Conservation (phyloP, 148 eudicot genomes). For the Vaccinium macrocarpon region DNA sequence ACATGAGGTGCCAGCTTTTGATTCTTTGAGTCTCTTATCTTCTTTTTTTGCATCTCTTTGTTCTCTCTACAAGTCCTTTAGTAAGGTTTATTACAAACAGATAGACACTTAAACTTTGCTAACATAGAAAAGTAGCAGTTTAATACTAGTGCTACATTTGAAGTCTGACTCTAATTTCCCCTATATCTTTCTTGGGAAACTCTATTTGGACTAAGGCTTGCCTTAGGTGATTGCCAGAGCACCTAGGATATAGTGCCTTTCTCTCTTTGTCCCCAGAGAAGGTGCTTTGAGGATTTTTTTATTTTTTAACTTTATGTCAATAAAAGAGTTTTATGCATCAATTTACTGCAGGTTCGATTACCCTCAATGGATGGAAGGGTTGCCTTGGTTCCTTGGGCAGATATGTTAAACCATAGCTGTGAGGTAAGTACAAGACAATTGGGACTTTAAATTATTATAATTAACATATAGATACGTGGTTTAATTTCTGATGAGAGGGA, state of each 20-base stretch:
- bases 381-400: slow-evolving; percentile 99
- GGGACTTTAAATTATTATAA: background rate
- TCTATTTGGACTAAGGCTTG: background rate
- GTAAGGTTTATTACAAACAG: background rate
- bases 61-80: background rate
- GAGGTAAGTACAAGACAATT: slow-evolving; percentile 44
- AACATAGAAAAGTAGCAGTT: background rate
- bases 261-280: background rate
- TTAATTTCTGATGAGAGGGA: slow-evolving; percentile 11
- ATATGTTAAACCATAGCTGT: slow-evolving; percentile 92
- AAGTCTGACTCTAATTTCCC: background rate
- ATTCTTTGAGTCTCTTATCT: background rate
- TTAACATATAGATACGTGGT: background rate
- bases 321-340: background rate
- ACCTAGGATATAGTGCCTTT: background rate
- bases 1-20: background rate
- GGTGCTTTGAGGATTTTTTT: background rate
- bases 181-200: background rate
- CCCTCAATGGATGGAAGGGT: slow-evolving; percentile 93
- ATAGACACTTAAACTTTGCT: background rate
- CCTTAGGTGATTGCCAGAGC: background rate
- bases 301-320: background rate
- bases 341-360: slow-evolving; percentile 68
- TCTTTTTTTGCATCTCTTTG: background rate
- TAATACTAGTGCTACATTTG: background rate